These are phyloP conservation scores for Globisporangium apiculatum DNA, from an alignment of 352 stramenopile species.

Conservation along the genomic window DNA sequence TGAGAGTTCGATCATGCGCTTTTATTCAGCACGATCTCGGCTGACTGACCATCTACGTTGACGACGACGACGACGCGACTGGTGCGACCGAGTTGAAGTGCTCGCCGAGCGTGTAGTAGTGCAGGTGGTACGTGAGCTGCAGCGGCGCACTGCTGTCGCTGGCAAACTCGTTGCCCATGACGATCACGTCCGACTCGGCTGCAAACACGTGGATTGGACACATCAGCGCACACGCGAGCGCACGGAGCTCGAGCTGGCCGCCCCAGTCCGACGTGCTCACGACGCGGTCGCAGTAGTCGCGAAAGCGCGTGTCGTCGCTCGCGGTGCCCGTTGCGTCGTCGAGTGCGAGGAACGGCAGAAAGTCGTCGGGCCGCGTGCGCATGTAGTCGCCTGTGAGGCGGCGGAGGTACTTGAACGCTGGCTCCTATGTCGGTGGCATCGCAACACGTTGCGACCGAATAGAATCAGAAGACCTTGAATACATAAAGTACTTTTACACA, in stretches of 20 bases:
- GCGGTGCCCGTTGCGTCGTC: conserved; percentile 25
- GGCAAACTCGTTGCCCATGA: conserved; percentile 85
- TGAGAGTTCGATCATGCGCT: too few species aligned
- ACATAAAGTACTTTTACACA: too few species aligned
- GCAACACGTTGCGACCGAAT: neutral
- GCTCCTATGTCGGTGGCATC: conserved; percentile 9
- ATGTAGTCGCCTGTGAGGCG: conserved; percentile 76
- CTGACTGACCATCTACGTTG: too few species aligned
- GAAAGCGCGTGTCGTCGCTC: conserved; percentile 54
- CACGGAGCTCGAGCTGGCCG: conserved; percentile 94
- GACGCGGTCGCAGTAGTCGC: conserved; percentile 91
- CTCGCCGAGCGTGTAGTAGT: conserved; percentile 98
- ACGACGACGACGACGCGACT: too few species aligned
- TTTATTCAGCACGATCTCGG: too few species aligned
- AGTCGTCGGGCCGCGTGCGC: conserved; percentile 83
- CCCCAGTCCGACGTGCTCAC: conserved; percentile 93
- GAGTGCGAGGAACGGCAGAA: conserved; percentile 86
- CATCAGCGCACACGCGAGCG: conserved; percentile 81
- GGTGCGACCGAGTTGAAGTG: conserved; percentile 96
- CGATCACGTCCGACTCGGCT: conserved; percentile 76
- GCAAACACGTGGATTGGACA: conserved; percentile 92
- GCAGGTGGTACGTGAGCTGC: conserved; percentile 92
- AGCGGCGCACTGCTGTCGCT: conserved; percentile 60
- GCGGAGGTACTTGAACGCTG: conserved; percentile 62
- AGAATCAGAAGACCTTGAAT: neutral